Base-by-base conservation (phyloP, 257 asterid genomes). In the Schizonepeta tenuifolia region DNA sequence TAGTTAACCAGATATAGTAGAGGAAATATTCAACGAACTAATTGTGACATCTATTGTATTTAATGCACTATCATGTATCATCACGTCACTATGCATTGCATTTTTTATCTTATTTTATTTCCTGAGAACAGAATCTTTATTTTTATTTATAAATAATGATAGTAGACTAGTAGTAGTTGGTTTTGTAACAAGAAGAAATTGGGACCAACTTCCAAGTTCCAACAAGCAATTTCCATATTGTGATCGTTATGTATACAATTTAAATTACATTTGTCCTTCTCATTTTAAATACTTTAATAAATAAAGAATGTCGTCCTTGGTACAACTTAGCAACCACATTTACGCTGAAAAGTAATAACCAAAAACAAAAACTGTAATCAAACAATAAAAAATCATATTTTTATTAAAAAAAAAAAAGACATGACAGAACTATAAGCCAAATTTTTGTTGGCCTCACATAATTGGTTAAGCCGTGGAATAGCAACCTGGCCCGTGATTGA, bases 401-500 rank as follows among this genome's bases (percentile, higher is more conserved):
- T 41, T 3, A n/a, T 11, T 5, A 57, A 57, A 12, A 15, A 9
- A 10, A 66, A 9, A 55, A 11, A 15, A 15, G 17, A 13, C 0
- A 0, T 2, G 14, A 51, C 12, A 21, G 28, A 59, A 40, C 38
- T 21, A 14, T 9, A 38, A 61, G 26, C 58, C 43, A 62, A 51
- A 54, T 14, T 33, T 50, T 13, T 69, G 59, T 46, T 69, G 66
- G 54, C 56, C 44, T 43, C 24, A 41, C 17, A 18, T 47, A 18
- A 69, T 61, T 69, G 71, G 65, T 13, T 68, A 22, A 36, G 51
- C 26, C 15, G 2, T 36, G 33, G 38, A 12, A 10, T 57, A 7
- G 65, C 41, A 33, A 58, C 26, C 9, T 75, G 53, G 59, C 6
- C 51, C 64, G 28, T 65, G n/a, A 46, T n/a, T 66, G 9, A 15